Evolutionary conservation across 495 filamentous ascomycete species (phyloP).

Genomic region (Elasticomyces elasticus): DNA sequence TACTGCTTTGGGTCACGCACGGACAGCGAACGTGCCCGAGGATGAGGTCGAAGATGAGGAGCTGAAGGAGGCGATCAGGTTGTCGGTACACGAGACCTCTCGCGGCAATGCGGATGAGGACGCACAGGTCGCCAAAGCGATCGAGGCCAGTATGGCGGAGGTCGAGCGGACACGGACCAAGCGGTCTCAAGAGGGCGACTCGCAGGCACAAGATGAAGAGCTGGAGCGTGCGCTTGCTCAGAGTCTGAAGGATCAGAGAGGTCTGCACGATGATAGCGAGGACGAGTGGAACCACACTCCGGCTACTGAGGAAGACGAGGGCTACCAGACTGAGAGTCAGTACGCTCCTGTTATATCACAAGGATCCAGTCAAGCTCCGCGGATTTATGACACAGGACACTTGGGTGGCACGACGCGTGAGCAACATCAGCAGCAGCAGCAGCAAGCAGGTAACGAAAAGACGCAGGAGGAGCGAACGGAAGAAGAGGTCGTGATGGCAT

Average conservation of each 20-base stretch:
- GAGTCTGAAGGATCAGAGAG: conserved; percentile 42
- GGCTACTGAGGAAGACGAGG: conserved; percentile 29
- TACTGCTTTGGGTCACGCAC: no score
- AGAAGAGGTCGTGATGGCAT: conserved; percentile 65
- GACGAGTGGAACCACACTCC: conserved; percentile 22
- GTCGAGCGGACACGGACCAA: conserved; percentile 33
- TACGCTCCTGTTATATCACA: background rate
- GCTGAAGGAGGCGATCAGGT: conserved; percentile 58
- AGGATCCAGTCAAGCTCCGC: conserved; percentile 10
- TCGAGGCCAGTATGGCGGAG: conserved; percentile 56
- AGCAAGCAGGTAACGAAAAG: conserved; percentile 24
- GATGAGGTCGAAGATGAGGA: conserved; percentile 35
- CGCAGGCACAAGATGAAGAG: conserved; percentile 27
- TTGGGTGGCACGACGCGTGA: conserved; percentile 20
- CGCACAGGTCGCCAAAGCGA: conserved; percentile 54
- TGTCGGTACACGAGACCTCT: conserved; percentile 59
- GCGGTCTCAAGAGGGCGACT: conserved; percentile 23
- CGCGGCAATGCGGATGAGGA: conserved; percentile 58
- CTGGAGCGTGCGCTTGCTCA: conserved; percentile 50
- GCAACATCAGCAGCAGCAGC: conserved; percentile 29
- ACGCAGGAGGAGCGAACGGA: conserved; percentile 42
- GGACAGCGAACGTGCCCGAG: background rate
- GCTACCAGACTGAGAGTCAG: background rate
- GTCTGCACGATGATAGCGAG: conserved; percentile 3
- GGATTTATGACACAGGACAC: conserved; percentile 8